Evolutionary conservation across 2,329 filamentous ascomycete genomes (phyloP).

Genomic region (Drechslerella stenobrocha): DNA sequence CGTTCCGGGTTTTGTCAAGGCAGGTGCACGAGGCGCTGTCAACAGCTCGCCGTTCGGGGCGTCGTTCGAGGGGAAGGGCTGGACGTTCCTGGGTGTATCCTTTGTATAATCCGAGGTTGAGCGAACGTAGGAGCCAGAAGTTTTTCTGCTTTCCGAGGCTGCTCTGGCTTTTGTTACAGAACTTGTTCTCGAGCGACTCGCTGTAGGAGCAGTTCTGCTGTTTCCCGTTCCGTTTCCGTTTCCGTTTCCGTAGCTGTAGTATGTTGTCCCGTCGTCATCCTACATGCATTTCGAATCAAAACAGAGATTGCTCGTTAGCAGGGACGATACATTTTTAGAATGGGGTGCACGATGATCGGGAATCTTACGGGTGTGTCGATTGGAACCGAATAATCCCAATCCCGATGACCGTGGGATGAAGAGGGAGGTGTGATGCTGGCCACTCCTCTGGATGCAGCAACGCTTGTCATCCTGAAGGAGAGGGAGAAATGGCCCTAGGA

Average conservation of each 20-base stretch:
- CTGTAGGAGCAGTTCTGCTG: conserved; percentile 17
- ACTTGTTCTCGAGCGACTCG: conserved; percentile 33
- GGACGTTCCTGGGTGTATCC: conserved; percentile 31
- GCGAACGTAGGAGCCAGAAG: conserved; percentile 26
- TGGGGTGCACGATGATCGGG: background rate
- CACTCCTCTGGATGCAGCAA: conserved; percentile 38
- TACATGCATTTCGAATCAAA: conserved; percentile 2
- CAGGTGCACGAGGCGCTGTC: conserved; percentile 31
- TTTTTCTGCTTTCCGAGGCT: conserved; percentile 18
- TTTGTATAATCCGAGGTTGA: conserved; percentile 36
- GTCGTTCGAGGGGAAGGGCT: background rate
- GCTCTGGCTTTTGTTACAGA: conserved; percentile 33
- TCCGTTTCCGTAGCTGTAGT: conserved; percentile 44
- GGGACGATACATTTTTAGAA: background rate
- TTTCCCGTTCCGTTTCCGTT: no score
- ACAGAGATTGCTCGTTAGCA: conserved; percentile 15
- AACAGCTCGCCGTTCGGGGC: conserved; percentile 27
- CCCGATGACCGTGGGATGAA: conserved; percentile 51
- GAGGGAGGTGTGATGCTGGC: conserved; percentile 52
- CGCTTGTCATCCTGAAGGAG: conserved; percentile 27
- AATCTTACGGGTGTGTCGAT: conserved; percentile 47
- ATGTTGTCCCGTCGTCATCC: conserved; percentile 42
- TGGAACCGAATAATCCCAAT: conserved; percentile 53
- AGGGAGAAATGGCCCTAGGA: background rate
- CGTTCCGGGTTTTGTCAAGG: conserved; percentile 9